phyloP scores from a whole-genome alignment of 1,284 basidiomycete species.

The Psilocybe mexicana region DNA sequence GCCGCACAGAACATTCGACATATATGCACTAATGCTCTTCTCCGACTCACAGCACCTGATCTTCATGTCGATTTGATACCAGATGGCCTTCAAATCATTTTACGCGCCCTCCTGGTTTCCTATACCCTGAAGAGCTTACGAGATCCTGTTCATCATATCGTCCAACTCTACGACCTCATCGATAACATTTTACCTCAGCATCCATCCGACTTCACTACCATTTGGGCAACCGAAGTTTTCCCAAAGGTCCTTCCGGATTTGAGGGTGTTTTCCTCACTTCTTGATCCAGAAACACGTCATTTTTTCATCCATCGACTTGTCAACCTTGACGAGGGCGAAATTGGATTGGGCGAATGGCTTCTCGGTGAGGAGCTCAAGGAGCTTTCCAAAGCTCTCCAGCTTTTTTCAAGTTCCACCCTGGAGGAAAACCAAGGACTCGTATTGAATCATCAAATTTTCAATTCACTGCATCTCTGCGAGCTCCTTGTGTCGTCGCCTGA shows the following conservation, averaged over 20 bases:
- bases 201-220: slow-evolving; percentile 28
- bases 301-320: slow-evolving; percentile 57
- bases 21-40: slow-evolving; percentile 51
- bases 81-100: slow-evolving; percentile 46
- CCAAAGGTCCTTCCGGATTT: slow-evolving; percentile 58
- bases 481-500: slow-evolving; percentile 35
- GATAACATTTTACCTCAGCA: slow-evolving; percentile 54
- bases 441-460: slow-evolving; percentile 40
- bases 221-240: slow-evolving; percentile 58
- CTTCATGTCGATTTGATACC: slow-evolving; percentile 38
- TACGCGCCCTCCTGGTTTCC: slow-evolving; percentile 56
- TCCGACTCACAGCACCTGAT: slow-evolving; percentile 38
- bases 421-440: slow-evolving; percentile 31
- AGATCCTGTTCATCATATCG: slow-evolving; percentile 58
- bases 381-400: slow-evolving; percentile 37
- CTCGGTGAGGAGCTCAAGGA: slow-evolving; percentile 59
- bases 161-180: slow-evolving; percentile 57
- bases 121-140: slow-evolving; percentile 37
- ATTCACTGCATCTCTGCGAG: slow-evolving; percentile 42
- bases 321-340: slow-evolving; percentile 54
- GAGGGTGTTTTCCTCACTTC: slow-evolving; percentile 50
- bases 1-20: slow-evolving; percentile 47
- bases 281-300: slow-evolving; percentile 56
- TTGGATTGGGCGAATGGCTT: slow-evolving; percentile 72
- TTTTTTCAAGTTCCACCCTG: slow-evolving; percentile 32